Conservation (phyloP, 140 eudicot species). For the Erigeron philadelphicus region DNA sequence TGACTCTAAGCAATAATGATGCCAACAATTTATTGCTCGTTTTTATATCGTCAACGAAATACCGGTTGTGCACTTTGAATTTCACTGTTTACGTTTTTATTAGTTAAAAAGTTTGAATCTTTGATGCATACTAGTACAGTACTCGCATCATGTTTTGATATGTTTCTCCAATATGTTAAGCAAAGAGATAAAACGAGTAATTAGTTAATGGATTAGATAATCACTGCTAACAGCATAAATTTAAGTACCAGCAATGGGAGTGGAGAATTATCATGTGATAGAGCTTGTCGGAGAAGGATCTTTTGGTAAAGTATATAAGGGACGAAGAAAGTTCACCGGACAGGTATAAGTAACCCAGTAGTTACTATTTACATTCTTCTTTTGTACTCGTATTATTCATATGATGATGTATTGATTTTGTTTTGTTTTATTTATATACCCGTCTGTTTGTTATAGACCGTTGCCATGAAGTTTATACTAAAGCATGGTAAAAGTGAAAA, state of each 20-base stretch:
- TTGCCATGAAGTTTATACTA: conserved; percentile 90
- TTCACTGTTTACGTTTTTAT: background rate
- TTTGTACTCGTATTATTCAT: background rate
- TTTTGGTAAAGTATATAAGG: conserved; percentile 92
- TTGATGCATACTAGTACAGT: conserved; percentile 1
- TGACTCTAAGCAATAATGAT: too few relatives aligned
- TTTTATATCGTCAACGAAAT: background rate
- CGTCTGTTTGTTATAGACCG: conserved; percentile 48
- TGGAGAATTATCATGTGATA: conserved; percentile 83
- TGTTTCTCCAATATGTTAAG: background rate
- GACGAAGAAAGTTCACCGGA: conserved; percentile 79
- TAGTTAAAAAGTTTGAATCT: background rate
- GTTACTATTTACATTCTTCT: background rate
- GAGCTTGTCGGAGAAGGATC: conserved; percentile 98
- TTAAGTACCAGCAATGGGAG: conserved; percentile 51
- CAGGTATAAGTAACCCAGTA: conserved; percentile 43
- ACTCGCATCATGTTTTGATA: background rate
- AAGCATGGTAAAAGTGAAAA: conserved; percentile 95
- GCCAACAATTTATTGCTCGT: too few relatives aligned
- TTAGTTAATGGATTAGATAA: background rate
- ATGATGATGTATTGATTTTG: background rate
- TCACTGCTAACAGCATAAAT: conserved; percentile 2
- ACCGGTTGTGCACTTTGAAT: background rate
- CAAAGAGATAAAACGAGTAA: conserved; percentile 1
- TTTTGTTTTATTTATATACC: background rate